Conservation (phyloP, 805 yeast species). For the Hanseniaspora pseudoguilliermondii region DNA sequence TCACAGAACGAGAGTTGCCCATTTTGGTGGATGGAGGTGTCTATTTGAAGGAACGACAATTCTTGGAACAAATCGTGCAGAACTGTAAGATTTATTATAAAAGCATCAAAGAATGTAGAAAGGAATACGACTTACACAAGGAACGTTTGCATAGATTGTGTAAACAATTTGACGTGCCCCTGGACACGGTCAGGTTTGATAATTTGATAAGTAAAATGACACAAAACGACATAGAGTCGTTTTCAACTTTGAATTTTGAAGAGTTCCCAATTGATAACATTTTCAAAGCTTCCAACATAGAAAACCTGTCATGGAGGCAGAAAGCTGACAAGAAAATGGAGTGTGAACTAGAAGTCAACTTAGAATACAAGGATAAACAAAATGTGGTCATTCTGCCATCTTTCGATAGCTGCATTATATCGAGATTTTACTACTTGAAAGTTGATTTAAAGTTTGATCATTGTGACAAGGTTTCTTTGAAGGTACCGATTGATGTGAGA, state of each 20-base stretch:
- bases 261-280: slow-evolving; percentile 19
- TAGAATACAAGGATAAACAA: slow-evolving; percentile 22
- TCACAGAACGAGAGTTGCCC: slow-evolving; percentile 3
- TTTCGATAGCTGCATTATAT: slow-evolving; percentile 37
- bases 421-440: slow-evolving; percentile 37
- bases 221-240: slow-evolving; percentile 24
- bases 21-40: neutral
- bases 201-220: slow-evolving; percentile 23
- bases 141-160: neutral
- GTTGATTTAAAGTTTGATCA: slow-evolving; percentile 34
- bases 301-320: neutral
- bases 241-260: slow-evolving; percentile 20
- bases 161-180: neutral
- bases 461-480: slow-evolving; percentile 24
- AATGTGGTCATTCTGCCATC: slow-evolving; percentile 35
- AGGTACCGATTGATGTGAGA: slow-evolving; percentile 31
- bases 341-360: slow-evolving; percentile 12
- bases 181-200: slow-evolving; percentile 22
- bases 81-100: neutral
- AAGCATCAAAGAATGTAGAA: neutral
- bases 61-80: neutral
- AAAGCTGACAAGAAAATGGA: neutral
- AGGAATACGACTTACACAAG: neutral
- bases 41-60: neutral
- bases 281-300: slow-evolving; percentile 17